Conservation (phyloP, 2,329 filamentous ascomycete genomes). For the Escovopsis sp. region DNA sequence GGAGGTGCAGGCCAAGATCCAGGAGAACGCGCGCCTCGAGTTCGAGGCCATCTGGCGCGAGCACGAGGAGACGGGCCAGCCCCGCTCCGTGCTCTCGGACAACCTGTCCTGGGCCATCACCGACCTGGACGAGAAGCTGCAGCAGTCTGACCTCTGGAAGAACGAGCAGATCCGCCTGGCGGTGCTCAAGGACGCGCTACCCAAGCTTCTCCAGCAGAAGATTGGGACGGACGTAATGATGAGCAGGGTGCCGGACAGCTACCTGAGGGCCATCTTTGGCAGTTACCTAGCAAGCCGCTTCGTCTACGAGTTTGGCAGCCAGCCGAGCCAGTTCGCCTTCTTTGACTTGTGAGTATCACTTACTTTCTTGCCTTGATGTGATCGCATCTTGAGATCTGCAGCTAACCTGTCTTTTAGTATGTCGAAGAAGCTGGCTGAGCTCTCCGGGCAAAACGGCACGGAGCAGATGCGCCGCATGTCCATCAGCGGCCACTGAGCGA, state of each 20-base stretch:
- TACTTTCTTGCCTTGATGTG: no score
- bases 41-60: conserved; percentile 99
- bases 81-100: conserved; percentile 80
- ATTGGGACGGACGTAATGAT: conserved; percentile 84
- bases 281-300: conserved; percentile 91
- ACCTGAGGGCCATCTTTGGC: conserved; percentile 89
- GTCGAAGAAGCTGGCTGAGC: conserved; percentile 46
- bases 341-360: conserved; percentile 72
- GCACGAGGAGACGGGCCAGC: conserved; percentile 62
- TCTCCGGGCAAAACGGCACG: conserved; percentile 14
- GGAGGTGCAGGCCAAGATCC: conserved; percentile 79
- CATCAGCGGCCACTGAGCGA: conserved; percentile 6
- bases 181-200: conserved; percentile 73
- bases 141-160: conserved; percentile 83
- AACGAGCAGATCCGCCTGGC: conserved; percentile 62
- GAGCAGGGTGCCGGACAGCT: conserved; percentile 74
- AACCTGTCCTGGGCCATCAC: conserved; percentile 85
- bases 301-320: conserved; percentile 88
- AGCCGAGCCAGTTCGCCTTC: conserved; percentile 91
- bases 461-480: conserved; percentile 15
- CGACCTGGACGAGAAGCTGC: conserved; percentile 89
- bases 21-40: conserved; percentile 80
- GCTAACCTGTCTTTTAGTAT: conserved; percentile 29
- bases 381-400: background rate
- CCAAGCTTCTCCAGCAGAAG: conserved; percentile 69